Percentiles rank a stretch among this genome's conserved stretches.
These are phyloP conservation scores for Xylaria bambusicola DNA, from an alignment of 495 filamentous ascomycete genomes.

Conservation along the genomic window DNA sequence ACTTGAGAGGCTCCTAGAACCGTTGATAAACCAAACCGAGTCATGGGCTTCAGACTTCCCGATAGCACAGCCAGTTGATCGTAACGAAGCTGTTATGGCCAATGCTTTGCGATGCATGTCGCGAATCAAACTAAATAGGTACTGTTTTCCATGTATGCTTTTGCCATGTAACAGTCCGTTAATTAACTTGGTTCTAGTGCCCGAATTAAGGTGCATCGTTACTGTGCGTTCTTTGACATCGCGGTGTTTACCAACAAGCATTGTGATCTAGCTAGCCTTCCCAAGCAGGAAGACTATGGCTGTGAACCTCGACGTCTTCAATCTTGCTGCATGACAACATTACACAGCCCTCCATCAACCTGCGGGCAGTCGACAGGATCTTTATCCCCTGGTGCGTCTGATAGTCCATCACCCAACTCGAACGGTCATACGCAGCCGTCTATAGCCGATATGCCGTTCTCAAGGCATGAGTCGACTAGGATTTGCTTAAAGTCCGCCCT, in stretches of 20 bases:
- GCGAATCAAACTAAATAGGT: constrained; percentile 62
- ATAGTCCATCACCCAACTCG: constrained; percentile 41
- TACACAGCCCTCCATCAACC: constrained; percentile 32
- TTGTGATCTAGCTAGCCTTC: constrained; percentile 55
- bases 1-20: constrained; percentile 53
- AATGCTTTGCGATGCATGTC: constrained; percentile 56
- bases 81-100: constrained; percentile 48
- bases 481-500: constrained; percentile 56
- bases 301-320: constrained; percentile 28
- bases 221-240: constrained; percentile 61
- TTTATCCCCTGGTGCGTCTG: constrained; percentile 35
- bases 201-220: constrained; percentile 62
- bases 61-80: constrained; percentile 44
- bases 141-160: constrained; percentile 2
- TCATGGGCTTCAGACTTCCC: constrained; percentile 41
- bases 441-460: constrained; percentile 52
- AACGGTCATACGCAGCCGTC: constrained; percentile 35
- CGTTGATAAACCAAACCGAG: constrained; percentile 51
- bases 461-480: constrained; percentile 54
- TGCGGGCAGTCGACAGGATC: constrained; percentile 42
- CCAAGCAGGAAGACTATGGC: constrained; percentile 29
- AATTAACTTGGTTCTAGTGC: constrained; percentile 44
- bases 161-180: constrained; percentile 2
- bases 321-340: constrained; percentile 32
- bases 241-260: constrained; percentile 62